A percentile compares a stretch with the other conserved stretches of the same genome.
Conservation (phyloP, 2,329 filamentous ascomycete species). For the Huntiella abstrusa region DNA sequence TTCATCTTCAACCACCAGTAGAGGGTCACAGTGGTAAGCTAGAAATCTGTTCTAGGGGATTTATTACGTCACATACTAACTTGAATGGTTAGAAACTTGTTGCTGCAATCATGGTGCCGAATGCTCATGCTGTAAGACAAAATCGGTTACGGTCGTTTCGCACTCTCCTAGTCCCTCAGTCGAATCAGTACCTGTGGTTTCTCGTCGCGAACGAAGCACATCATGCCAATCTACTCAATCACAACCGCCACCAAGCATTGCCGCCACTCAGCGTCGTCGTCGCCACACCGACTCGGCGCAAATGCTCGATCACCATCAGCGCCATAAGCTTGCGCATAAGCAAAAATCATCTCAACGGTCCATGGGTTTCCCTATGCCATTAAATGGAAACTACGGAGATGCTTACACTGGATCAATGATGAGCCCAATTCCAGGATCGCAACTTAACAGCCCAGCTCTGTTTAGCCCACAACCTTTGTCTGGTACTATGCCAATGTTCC, state of each 20-base stretch:
- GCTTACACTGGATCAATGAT: background rate
- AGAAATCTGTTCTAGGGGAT: background rate
- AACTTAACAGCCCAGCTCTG: background rate
- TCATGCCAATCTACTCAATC: constrained; percentile 10
- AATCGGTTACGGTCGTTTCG: constrained; percentile 39
- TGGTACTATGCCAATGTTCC: background rate
- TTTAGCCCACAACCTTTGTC: background rate
- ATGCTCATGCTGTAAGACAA: constrained; percentile 47
- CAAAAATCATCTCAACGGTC: constrained; percentile 18
- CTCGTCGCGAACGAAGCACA: constrained; percentile 8
- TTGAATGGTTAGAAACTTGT: constrained; percentile 34
- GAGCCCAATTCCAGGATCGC: constrained; percentile 2
- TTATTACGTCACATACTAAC: background rate
- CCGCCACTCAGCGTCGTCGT: constrained; percentile 8
- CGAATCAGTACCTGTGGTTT: constrained; percentile 10
- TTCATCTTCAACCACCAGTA: constrained; percentile 36
- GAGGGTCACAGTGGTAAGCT: constrained; percentile 41
- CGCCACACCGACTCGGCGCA: constrained; percentile 7
- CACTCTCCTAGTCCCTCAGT: constrained; percentile 11
- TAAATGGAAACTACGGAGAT: background rate
- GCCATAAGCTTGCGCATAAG: constrained; percentile 44
- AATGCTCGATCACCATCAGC: constrained; percentile 35
- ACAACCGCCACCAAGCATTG: constrained; percentile 3
- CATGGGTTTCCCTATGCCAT: constrained; percentile 1
- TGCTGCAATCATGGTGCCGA: constrained; percentile 51